Evolutionary conservation across 2,329 filamentous ascomycete genomes (phyloP).

Genomic region (Chaetoscypha palmicola): DNA sequence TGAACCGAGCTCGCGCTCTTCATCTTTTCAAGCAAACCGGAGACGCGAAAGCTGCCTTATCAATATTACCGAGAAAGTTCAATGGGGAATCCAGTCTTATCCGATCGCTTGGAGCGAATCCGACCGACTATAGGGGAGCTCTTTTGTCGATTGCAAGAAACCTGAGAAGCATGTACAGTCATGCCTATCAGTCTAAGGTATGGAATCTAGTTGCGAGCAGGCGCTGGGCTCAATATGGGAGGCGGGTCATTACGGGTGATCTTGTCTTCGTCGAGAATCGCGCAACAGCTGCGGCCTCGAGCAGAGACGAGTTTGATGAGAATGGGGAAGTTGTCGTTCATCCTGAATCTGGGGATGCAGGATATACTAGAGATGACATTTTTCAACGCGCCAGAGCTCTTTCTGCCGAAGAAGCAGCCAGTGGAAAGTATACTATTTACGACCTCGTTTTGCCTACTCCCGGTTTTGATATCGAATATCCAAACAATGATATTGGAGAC

Average conservation of each 20-base stretch:
- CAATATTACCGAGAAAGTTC: slow-evolving; percentile 71
- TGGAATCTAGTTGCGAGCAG: slow-evolving; percentile 85
- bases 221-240: slow-evolving; percentile 70
- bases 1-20: slow-evolving; percentile 70
- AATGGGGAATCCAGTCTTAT: slow-evolving; percentile 74
- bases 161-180: slow-evolving; percentile 87
- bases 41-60: slow-evolving; percentile 52
- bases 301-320: slow-evolving; percentile 31
- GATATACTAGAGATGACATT: slow-evolving; percentile 44
- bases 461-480: slow-evolving; percentile 84
- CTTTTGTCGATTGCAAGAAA: slow-evolving; percentile 73
- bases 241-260: slow-evolving; percentile 74
- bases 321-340: slow-evolving; percentile 39
- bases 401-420: slow-evolving; percentile 68
- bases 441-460: slow-evolving; percentile 90
- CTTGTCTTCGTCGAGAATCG: slow-evolving; percentile 39
- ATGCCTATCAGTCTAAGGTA: slow-evolving; percentile 90
- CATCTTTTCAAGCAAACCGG: slow-evolving; percentile 61
- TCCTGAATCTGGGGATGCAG: slow-evolving; percentile 50
- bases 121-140: slow-evolving; percentile 71
- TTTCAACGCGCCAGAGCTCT: slow-evolving; percentile 67
- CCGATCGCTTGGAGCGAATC: slow-evolving; percentile 52
- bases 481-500: slow-evolving; percentile 70
- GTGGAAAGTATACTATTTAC: slow-evolving; percentile 71
- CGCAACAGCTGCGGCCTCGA: slow-evolving; percentile 9